A percentile compares a stretch with the other conserved stretches of the same genome.
Conservation (phyloP, 495 filamentous ascomycete genomes). For the Cercophora scortea region DNA sequence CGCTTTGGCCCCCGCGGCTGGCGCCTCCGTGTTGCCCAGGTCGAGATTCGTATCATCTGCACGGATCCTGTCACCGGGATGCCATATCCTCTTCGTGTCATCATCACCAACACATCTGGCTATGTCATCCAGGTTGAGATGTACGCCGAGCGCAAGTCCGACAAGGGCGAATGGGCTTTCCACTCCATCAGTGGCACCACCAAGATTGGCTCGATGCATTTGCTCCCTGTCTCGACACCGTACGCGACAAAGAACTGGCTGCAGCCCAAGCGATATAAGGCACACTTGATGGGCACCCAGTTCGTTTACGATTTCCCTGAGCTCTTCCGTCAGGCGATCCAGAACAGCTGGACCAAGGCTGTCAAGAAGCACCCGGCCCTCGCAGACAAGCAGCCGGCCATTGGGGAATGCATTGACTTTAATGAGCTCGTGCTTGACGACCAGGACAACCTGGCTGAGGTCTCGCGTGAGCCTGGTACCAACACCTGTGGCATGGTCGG, state of each 20-base stretch:
- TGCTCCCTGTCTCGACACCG: constrained; percentile 81
- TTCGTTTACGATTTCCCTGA: constrained; percentile 99
- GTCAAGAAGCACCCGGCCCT: constrained; percentile 63
- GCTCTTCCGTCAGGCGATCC: constrained; percentile 94
- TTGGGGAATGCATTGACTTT: constrained; percentile 91
- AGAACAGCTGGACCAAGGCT: constrained; percentile 83
- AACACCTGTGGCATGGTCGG: constrained; percentile 98
- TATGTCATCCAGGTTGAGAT: constrained; percentile 97
- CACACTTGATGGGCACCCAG: constrained; percentile 96
- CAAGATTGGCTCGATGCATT: constrained; percentile 92
- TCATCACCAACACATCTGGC: constrained; percentile 98
- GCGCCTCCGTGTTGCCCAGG: constrained; percentile 93
- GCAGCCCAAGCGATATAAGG: constrained; percentile 98
- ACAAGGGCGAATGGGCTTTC: constrained; percentile 96
- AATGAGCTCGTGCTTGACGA: constrained; percentile 92
- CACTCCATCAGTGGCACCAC: constrained; percentile 92
- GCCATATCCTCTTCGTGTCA: constrained; percentile 88
- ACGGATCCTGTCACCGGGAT: constrained; percentile 77
- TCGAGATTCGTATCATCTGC: constrained; percentile 97
- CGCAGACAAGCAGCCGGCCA: constrained; percentile 69
- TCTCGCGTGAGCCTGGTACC: constrained; percentile 85
- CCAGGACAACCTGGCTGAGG: constrained; percentile 82
- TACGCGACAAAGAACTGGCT: constrained; percentile 98
- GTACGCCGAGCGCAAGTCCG: constrained; percentile 95
- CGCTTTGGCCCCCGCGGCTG: constrained; percentile 92